Evolutionary conservation across 129 eudicot species (phyloP).

Genomic region (Helichrysum umbraculigerum): DNA sequence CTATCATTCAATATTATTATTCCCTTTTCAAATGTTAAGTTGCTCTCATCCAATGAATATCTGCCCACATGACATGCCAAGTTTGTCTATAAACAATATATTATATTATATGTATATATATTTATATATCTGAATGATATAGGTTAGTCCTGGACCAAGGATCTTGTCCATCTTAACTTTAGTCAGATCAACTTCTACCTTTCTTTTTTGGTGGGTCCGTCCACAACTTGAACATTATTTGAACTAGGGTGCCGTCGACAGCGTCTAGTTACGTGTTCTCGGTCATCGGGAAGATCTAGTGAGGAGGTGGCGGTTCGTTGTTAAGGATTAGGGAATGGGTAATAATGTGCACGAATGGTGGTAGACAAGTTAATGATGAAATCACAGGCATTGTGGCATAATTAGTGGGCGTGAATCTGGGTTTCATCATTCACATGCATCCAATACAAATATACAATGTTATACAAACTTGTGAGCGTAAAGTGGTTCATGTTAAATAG

Average conservation of each 20-base stretch:
- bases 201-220: constrained; percentile 23
- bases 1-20: constrained; percentile 29
- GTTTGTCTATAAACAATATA: constrained; percentile 23
- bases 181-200: constrained; percentile 36
- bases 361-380: constrained; percentile 22
- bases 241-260: constrained; percentile 20
- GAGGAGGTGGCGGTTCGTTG: constrained; percentile 8
- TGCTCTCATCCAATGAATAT: constrained; percentile 32
- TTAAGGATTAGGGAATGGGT: constrained; percentile 8
- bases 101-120: too few relatives aligned
- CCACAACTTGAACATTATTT: constrained; percentile 4
- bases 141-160: constrained; percentile 25
- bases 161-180: constrained; percentile 35
- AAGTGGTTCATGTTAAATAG: not conserved
- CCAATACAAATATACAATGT: not conserved
- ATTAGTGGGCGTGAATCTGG: constrained; percentile 15
- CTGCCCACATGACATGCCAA: constrained; percentile 34
- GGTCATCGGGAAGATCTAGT: constrained; percentile 2
- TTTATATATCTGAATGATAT: not conserved
- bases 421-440: constrained; percentile 24
- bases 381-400: constrained; percentile 25
- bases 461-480: not conserved
- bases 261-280: not conserved
- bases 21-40: constrained; percentile 19
- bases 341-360: constrained; percentile 30